phyloP scores from a whole-genome alignment of 257 asterid genomes.

The Fraxinus pennsylvanica region DNA sequence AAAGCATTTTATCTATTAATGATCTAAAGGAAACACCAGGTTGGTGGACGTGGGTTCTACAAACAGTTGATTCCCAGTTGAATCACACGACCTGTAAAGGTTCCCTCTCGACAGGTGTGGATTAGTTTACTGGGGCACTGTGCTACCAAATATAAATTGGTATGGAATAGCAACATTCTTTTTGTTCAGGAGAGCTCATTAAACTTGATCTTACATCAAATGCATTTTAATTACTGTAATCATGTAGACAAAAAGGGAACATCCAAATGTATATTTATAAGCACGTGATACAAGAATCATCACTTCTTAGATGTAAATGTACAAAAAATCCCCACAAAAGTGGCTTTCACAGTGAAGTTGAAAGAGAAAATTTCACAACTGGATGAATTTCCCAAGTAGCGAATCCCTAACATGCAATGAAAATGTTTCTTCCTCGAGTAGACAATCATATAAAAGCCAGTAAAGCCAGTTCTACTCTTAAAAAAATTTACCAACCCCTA shows the following conservation, averaged over 20 bases:
- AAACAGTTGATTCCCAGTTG: neutral
- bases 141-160: neutral
- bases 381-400: neutral
- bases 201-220: neutral
- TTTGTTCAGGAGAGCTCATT: neutral
- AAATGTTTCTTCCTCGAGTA: neutral
- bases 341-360: neutral
- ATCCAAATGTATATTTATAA: neutral
- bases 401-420: neutral
- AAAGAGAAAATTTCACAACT: neutral
- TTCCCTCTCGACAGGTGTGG: neutral
- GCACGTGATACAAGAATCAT: neutral
- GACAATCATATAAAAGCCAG: slow-evolving; percentile 1
- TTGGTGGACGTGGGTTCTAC: neutral
- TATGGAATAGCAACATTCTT: neutral
- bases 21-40: neutral
- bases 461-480: neutral
- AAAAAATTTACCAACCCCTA: neutral
- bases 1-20: neutral
- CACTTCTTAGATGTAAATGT: neutral
- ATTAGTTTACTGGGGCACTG: neutral
- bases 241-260: neutral
- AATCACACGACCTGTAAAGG: neutral
- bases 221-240: neutral
- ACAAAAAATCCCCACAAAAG: neutral